phyloP scores from a whole-genome alignment of 352 stramenopile species.

The Peronosclerospora sorghi region DNA sequence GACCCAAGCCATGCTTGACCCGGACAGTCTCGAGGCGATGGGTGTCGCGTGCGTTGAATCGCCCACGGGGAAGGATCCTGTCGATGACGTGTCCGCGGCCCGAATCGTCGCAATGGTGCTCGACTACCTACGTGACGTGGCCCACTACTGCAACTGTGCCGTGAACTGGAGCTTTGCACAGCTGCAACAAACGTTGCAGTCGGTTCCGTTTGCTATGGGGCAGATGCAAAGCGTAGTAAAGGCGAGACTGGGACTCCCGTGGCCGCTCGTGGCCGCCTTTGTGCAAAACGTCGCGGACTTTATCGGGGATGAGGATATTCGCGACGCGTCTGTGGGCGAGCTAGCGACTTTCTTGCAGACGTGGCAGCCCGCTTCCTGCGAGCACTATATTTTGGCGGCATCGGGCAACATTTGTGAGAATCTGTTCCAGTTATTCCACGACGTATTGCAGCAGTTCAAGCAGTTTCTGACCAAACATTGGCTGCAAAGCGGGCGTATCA shows the following conservation, averaged over 20 bases:
- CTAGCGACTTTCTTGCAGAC: conserved; percentile 44
- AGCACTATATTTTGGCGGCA: conserved; percentile 3
- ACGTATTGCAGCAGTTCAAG: conserved; percentile 54
- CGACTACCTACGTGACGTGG: conserved; percentile 50
- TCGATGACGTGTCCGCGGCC: conserved; percentile 32
- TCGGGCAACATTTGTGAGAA: conserved; percentile 51
- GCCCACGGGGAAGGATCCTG: conserved; percentile 1
- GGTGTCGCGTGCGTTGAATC: conserved; percentile 5
- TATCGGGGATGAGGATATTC: conserved; percentile 64
- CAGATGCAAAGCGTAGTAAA: conserved; percentile 57
- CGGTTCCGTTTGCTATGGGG: conserved; percentile 45
- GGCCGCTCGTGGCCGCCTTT: conserved; percentile 47
- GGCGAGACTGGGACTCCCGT: conserved; percentile 45
- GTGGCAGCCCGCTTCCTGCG: conserved; percentile 16
- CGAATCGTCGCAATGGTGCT: conserved; percentile 37
- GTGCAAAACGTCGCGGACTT: conserved; percentile 57
- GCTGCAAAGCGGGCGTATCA: conserved; percentile 41
- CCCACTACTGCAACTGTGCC: conserved; percentile 42
- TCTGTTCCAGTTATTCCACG: conserved; percentile 50
- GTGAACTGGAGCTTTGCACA: conserved; percentile 42
- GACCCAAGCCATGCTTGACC: conserved; percentile 1
- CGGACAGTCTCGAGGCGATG: conserved; percentile 1
- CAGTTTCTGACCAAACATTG: conserved; percentile 49
- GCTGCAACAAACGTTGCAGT: conserved; percentile 45
- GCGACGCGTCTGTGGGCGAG: conserved; percentile 48